Evolutionary conservation across 495 filamentous ascomycete genomes (phyloP).

Genomic region (Daldinia decipiens): DNA sequence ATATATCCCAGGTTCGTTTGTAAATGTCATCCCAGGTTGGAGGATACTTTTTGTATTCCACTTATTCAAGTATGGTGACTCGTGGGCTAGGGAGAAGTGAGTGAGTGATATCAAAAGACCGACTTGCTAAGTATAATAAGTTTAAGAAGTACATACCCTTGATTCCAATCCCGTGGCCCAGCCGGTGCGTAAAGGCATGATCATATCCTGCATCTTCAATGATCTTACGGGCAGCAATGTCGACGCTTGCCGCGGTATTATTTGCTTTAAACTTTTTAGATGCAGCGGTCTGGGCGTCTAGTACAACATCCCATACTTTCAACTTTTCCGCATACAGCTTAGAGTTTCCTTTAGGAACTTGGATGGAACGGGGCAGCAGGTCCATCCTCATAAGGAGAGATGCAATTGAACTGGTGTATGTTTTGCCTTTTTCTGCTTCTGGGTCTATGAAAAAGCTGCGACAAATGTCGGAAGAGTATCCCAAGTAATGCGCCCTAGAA

Average conservation of each 20-base stretch:
- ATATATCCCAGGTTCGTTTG: slow-evolving; percentile 66
- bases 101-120: slow-evolving; percentile 9
- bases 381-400: slow-evolving; percentile 1
- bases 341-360: neutral
- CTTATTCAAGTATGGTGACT: slow-evolving; percentile 66
- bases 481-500: slow-evolving; percentile 61
- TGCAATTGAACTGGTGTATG: neutral
- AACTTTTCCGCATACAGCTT: slow-evolving; percentile 56
- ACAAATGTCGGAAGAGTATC: slow-evolving; percentile 67
- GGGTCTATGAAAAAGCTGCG: slow-evolving; percentile 62
- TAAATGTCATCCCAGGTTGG: slow-evolving; percentile 64
- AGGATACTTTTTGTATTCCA: slow-evolving; percentile 57
- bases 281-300: slow-evolving; percentile 62
- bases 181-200: slow-evolving; percentile 63
- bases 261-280: slow-evolving; percentile 55
- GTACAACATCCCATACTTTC: slow-evolving; percentile 62
- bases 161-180: slow-evolving; percentile 68
- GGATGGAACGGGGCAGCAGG: neutral
- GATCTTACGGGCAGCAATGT: slow-evolving; percentile 63
- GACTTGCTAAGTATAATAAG: too few relatives aligned
- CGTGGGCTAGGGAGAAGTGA: slow-evolving; percentile 54
- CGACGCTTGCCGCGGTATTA: slow-evolving; percentile 60
- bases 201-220: slow-evolving; percentile 64
- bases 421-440: neutral
- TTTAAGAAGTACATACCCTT: slow-evolving; percentile 51